Evolutionary conservation across 2,329 filamentous ascomycete genomes (phyloP).

Genomic region (Blastomyces silverae): DNA sequence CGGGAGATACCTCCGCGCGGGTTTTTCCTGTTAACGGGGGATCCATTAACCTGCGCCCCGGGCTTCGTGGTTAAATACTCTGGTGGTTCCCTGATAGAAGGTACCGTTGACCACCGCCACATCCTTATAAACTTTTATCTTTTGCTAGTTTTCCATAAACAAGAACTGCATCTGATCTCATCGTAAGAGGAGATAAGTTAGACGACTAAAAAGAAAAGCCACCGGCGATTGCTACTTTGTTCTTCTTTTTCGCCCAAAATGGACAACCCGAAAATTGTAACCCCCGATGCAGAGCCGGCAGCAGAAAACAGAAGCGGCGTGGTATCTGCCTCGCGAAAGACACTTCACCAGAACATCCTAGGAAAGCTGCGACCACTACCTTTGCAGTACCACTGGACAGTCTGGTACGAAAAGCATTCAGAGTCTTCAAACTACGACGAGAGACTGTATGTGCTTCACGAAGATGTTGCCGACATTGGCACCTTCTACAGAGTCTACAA

Average conservation of each 20-base stretch:
- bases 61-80: slow-evolving; percentile 1
- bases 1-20: background rate
- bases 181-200: background rate
- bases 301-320: slow-evolving; percentile 19
- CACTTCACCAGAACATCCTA: slow-evolving; percentile 41
- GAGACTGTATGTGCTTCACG: slow-evolving; percentile 35
- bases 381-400: slow-evolving; percentile 44
- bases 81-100: background rate
- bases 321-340: slow-evolving; percentile 28
- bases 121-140: background rate
- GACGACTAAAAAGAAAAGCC: background rate
- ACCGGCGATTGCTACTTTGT: background rate
- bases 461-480: slow-evolving; percentile 39
- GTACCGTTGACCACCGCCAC: background rate
- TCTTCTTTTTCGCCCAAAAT: slow-evolving; percentile 15
- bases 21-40: slow-evolving; percentile 3
- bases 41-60: background rate
- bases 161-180: background rate
- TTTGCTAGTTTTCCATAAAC: background rate
- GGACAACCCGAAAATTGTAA: slow-evolving; percentile 24
- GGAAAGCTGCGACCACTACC: slow-evolving; percentile 43
- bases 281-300: slow-evolving; percentile 23
- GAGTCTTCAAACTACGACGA: slow-evolving; percentile 29
- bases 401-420: slow-evolving; percentile 44
- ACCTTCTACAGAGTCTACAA: slow-evolving; percentile 74